These are phyloP conservation scores for Bacterosira constricta DNA, from an alignment of 108 stramenopile genomes.

Conservation along the genomic window DNA sequence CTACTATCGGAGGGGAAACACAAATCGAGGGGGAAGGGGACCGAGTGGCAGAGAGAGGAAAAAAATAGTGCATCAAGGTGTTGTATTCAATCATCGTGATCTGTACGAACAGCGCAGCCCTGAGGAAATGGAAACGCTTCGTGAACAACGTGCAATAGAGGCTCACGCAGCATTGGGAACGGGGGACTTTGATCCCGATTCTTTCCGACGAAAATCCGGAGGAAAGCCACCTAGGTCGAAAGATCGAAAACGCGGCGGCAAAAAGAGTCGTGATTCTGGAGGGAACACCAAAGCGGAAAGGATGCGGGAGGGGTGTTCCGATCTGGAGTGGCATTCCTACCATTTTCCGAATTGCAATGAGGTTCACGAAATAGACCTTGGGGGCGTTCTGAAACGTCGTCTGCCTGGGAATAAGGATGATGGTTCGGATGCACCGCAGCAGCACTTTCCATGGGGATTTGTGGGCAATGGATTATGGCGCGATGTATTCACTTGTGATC, in stretches of 20 bases:
- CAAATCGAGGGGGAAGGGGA: background rate
- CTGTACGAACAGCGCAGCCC: background rate
- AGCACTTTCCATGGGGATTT: conserved; percentile 47
- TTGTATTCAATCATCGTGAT: no score
- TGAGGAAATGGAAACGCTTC: conserved; percentile 15
- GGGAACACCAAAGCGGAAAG: conserved; percentile 19
- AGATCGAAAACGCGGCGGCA: background rate
- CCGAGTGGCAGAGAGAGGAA: conserved; percentile 11
- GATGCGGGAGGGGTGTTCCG: conserved; percentile 35
- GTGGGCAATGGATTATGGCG: conserved; percentile 74
- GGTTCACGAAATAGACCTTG: conserved; percentile 75
- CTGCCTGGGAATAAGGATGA: background rate
- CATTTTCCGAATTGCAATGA: conserved; percentile 73
- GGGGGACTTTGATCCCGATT: conserved; percentile 25
- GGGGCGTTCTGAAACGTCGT: conserved; percentile 26
- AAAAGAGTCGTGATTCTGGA: background rate
- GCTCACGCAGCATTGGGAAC: conserved; percentile 39
- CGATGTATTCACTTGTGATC: conserved; percentile 66
- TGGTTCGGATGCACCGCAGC: background rate
- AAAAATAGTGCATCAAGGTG: background rate
- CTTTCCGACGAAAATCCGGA: background rate
- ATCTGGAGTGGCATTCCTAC: conserved; percentile 61
- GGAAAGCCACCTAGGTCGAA: conserved; percentile 23
- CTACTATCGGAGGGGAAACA: background rate
- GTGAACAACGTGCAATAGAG: conserved; percentile 25